A percentile compares a stretch with the other conserved stretches of the same genome.
These are phyloP conservation scores for Meira miltonrushii DNA, from an alignment of 1,284 basidiomycete species.

Conservation along the genomic window DNA sequence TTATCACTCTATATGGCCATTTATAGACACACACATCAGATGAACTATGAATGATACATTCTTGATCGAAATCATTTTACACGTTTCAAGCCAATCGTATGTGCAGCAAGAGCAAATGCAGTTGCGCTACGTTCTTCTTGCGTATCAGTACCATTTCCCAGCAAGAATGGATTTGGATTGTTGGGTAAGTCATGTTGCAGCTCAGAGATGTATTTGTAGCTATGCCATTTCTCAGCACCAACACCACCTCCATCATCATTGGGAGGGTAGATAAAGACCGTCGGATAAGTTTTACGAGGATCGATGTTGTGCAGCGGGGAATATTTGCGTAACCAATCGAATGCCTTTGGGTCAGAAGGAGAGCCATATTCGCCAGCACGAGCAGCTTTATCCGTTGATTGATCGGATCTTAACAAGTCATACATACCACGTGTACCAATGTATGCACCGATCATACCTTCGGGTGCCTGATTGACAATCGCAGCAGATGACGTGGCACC, in stretches of 20 bases:
- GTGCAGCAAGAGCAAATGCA: too few relatives aligned
- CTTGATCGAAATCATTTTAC: too few relatives aligned
- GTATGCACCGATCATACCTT: constrained; percentile 62
- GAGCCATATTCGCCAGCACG: constrained; percentile 78
- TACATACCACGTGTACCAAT: constrained; percentile 58
- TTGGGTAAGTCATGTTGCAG: constrained; percentile 43
- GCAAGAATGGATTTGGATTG: constrained; percentile 44
- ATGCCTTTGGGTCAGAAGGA: too few relatives aligned
- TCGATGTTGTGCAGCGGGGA: constrained; percentile 49
- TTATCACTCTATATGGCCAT: too few relatives aligned
- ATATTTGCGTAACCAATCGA: constrained; percentile 39
- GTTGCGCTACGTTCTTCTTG: too few relatives aligned
- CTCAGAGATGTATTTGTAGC: constrained; percentile 48
- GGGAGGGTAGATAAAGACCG: constrained; percentile 39
- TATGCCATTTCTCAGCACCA: constrained; percentile 43
- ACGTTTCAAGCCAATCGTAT: too few relatives aligned
- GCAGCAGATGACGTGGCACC: too few relatives aligned
- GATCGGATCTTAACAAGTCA: too few relatives aligned
- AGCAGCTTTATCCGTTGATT: constrained; percentile 61
- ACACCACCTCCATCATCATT: constrained; percentile 52
- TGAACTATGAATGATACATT: constrained; percentile 37
- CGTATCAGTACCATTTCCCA: constrained; percentile 45
- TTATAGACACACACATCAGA: constrained; percentile 43
- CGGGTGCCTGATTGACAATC: too few relatives aligned
- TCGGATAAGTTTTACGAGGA: constrained; percentile 39